Percentiles rank a stretch among this genome's conserved stretches.
Evolutionary conservation across 345 rosid species (phyloP).

Genomic region (Corchorus capsularis): DNA sequence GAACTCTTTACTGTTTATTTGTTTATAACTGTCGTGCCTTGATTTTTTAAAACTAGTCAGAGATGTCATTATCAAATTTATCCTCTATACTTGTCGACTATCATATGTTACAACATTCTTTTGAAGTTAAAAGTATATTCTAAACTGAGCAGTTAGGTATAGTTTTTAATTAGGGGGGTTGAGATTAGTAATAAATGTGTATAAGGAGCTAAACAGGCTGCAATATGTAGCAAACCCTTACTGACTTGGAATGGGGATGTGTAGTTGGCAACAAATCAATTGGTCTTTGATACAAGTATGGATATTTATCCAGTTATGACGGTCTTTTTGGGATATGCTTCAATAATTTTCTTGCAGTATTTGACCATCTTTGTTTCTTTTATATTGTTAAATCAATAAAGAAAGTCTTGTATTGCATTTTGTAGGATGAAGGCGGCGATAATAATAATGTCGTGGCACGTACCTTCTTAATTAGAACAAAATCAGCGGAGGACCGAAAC

Average conservation of each 20-base stretch:
- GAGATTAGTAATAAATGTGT: too few species aligned
- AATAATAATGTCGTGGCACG: conserved; percentile 53
- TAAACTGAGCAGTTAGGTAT: too few species aligned
- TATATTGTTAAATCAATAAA: not conserved
- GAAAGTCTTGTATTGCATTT: conserved; percentile 2
- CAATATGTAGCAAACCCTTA: too few species aligned
- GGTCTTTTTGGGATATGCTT: not conserved
- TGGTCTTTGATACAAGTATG: not conserved
- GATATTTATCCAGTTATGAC: not conserved
- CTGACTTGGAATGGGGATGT: too few species aligned
- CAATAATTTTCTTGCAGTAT: not conserved
- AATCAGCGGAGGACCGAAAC: conserved; percentile 73
- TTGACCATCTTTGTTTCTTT: not conserved
- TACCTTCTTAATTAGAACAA: conserved; percentile 79
- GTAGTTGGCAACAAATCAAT: too few species aligned
- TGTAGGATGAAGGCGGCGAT: conserved; percentile 63
- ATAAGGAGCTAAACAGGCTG: too few species aligned
- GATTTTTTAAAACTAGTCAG: not conserved
- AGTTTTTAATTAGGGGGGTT: too few species aligned
- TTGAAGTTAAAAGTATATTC: too few species aligned
- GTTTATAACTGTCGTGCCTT: not conserved
- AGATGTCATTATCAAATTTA: not conserved
- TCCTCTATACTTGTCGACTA: not conserved
- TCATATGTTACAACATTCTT: not conserved
- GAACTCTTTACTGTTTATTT: not conserved